Conservation (phyloP, 306 rosid genomes). For the Quercus alba region DNA sequence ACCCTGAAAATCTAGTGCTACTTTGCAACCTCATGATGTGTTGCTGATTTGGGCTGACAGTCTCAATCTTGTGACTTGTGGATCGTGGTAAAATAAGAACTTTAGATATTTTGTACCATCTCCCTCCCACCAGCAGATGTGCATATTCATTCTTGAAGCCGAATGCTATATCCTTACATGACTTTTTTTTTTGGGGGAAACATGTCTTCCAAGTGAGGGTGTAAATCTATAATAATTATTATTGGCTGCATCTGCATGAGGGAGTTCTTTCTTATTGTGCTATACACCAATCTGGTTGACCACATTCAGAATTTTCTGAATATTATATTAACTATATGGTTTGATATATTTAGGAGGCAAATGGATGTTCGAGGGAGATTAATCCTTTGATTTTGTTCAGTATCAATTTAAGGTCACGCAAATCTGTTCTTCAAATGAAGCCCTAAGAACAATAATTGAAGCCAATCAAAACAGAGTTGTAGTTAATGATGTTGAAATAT, state of each 20-base stretch:
- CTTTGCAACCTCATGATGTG: background rate
- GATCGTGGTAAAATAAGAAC: background rate
- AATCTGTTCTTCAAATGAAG: conserved; percentile 5
- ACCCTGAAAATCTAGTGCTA: background rate
- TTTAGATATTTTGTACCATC: background rate
- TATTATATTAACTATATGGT: background rate
- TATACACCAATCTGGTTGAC: background rate
- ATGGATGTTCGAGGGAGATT: conserved; percentile 4
- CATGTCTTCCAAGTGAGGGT: background rate
- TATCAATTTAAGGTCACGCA: background rate
- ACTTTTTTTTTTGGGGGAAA: background rate
- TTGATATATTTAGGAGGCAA: background rate
- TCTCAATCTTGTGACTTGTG: background rate
- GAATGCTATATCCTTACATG: background rate
- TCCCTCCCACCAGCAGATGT: background rate
- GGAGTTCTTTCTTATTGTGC: background rate
- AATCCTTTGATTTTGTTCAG: background rate
- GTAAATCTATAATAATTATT: background rate
- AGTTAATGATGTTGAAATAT: background rate
- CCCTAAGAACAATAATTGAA: conserved; percentile 7
- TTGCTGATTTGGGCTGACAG: background rate
- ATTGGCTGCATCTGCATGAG: background rate
- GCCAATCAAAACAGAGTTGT: background rate
- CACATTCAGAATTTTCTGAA: background rate
- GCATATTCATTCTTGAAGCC: background rate